These are phyloP conservation scores for Henckelia pumila DNA, from an alignment of 257 asterid species.

Conservation along the genomic window DNA sequence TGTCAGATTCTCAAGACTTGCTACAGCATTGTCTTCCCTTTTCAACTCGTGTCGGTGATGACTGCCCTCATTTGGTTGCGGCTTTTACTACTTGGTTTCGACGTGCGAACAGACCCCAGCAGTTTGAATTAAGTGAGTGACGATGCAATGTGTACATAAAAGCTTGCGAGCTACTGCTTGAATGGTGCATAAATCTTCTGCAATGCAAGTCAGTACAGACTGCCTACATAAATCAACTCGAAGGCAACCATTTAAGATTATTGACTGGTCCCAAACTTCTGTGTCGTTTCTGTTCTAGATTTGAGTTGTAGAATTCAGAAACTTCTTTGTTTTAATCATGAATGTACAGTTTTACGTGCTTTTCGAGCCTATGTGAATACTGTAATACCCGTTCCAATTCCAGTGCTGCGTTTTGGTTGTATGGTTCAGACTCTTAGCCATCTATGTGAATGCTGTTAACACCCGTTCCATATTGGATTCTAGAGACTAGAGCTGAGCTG, in stretches of 20 bases:
- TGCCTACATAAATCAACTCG: background rate
- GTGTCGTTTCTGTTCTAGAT: background rate
- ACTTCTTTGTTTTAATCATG: slow-evolving; percentile 12
- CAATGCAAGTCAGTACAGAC: background rate
- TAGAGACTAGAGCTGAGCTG: background rate
- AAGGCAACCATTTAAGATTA: background rate
- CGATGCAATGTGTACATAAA: slow-evolving; percentile 13
- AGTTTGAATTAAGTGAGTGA: slow-evolving; percentile 24
- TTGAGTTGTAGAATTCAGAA: slow-evolving; percentile 3
- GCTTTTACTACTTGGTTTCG: slow-evolving; percentile 98
- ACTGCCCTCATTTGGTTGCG: slow-evolving; percentile 76
- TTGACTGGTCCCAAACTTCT: background rate
- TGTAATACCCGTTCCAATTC: background rate
- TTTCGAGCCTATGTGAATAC: background rate
- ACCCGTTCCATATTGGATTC: background rate
- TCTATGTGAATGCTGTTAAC: background rate
- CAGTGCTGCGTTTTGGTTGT: background rate
- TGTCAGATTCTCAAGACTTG: slow-evolving; percentile 67
- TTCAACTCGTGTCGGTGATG: slow-evolving; percentile 82
- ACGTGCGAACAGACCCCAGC: slow-evolving; percentile 60
- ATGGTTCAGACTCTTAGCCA: background rate
- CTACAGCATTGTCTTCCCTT: slow-evolving; percentile 88
- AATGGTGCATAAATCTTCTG: background rate
- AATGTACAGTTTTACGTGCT: slow-evolving; percentile 6
- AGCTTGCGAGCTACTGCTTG: background rate